Evolutionary conservation across 2,329 filamentous ascomycete species (phyloP), one percentile per base, ranked within the genome.

Genomic region (Paecilomyces variotii): DNA sequence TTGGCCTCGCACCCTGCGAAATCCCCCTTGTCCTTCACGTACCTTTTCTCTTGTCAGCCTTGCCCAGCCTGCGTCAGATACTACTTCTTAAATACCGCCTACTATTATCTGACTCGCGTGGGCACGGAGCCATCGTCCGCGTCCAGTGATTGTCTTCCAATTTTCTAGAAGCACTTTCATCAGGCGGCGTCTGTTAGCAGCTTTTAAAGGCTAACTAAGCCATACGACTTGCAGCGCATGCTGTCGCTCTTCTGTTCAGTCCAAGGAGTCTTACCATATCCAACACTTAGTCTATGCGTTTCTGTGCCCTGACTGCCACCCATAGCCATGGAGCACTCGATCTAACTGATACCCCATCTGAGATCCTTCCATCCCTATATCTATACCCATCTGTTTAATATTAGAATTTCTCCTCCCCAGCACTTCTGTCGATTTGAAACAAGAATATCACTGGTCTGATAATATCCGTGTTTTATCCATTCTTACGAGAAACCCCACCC

Each of bases 401-500:
- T 10, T 10, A 30, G 28, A 30, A 4, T 12, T 28, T 24, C 50
- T 7, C 24, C 25, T 2, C 25, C 50, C 24, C 10, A n/a, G 3
- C 50, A 11, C 50, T 28, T n/a, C 19, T 6, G 4, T n/a, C 24
- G 12, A 52, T 14, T 19, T n/a, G 39, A 45, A 45, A 14, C 19
- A 45, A 5, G 4, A 32, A 45, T 19, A 45, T 19, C n/a, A 5
- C 39, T 7, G 9, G 19, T 9, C n/a, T 56, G 12, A 50, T 56
- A 10, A 72, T 45, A 7, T 19, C 5, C n/a, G n/a, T 9, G 3
- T 45, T 45, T 19, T 19, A 3, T 45, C 14, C 9, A 45, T 45
- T 7, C 4, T 45, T 45, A 45, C n/a, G 19, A 45, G 35, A n/a
- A 5, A n/a, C 5, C 35, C 5, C 49, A 26, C 26, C 9, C 3